Conservation (phyloP, 139 green algal species). For the Chlorella ohadii region DNA sequence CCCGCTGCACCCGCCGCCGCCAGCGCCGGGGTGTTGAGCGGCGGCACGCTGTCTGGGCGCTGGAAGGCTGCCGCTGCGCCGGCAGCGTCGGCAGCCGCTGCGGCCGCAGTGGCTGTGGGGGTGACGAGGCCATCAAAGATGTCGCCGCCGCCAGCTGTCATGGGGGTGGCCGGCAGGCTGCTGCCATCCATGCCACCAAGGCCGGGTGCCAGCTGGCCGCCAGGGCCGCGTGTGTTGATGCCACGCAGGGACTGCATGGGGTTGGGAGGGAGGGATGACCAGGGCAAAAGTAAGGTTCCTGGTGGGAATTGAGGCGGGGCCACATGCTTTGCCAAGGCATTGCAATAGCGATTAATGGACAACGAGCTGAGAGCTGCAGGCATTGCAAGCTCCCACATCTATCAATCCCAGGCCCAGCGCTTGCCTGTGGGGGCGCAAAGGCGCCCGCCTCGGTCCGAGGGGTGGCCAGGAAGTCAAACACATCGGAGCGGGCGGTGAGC, state of each 20-base stretch:
- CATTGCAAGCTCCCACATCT: no score
- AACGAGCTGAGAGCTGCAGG: no score
- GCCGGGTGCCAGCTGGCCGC: neutral
- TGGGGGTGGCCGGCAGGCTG: conserved; percentile 21
- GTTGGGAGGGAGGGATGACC: neutral
- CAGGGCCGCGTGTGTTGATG: neutral
- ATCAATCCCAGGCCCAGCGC: no score
- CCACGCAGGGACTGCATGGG: conserved; percentile 6
- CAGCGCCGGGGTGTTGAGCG: neutral
- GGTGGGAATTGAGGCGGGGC: neutral
- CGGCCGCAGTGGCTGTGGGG: neutral
- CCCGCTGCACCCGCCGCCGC: neutral
- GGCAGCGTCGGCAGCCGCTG: neutral
- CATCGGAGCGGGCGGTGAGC: neutral
- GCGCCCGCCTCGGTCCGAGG: neutral
- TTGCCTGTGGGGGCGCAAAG: conserved; percentile 16
- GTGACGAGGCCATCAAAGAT: conserved; percentile 23
- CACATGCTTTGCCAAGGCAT: neutral
- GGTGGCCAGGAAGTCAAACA: conserved; percentile 11
- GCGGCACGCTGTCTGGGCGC: neutral
- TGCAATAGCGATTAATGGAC: no score
- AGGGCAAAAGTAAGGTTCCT: neutral
- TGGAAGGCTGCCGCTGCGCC: neutral
- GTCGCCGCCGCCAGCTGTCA: conserved; percentile 20
- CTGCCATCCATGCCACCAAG: neutral